A percentile compares a stretch with the other conserved stretches of the same genome.
Evolutionary conservation across 2,329 filamentous ascomycete species (phyloP).

Genomic region (Pseudopithomyces chartarum): DNA sequence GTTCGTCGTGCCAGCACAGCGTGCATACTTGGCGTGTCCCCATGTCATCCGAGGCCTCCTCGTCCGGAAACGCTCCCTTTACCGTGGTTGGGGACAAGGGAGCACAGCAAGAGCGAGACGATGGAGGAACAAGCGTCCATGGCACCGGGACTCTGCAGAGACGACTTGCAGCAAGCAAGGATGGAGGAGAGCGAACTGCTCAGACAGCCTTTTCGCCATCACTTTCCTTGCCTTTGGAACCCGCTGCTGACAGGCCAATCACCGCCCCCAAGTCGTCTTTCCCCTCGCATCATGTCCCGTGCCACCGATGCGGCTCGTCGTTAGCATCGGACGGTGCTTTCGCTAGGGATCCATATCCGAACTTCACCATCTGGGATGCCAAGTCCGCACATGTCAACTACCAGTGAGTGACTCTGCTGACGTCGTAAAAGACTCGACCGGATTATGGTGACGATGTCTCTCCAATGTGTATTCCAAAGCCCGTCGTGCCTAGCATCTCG

Average conservation of each 20-base stretch:
- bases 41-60: conserved; percentile 5
- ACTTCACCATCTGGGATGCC: not conserved
- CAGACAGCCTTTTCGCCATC: not conserved
- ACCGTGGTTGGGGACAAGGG: not conserved
- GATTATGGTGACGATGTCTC: not conserved
- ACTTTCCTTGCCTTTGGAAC: not conserved
- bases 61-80: conserved; percentile 1
- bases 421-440: too few species aligned
- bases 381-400: not conserved
- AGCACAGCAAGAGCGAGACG: not conserved
- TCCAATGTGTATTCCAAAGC: not conserved
- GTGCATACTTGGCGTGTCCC: conserved; percentile 6
- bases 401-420: too few species aligned
- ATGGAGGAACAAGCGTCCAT: not conserved
- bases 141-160: not conserved
- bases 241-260: conserved; percentile 2
- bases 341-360: not conserved
- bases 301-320: not conserved
- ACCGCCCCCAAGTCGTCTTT: not conserved
- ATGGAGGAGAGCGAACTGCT: not conserved
- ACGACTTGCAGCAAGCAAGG: not conserved
- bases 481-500: too few species aligned
- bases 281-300: conserved; percentile 4
- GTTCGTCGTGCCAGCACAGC: conserved; percentile 1
- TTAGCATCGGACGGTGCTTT: not conserved